A percentile compares a stretch with the other conserved stretches of the same genome.
Evolutionary conservation across 2,329 filamentous ascomycete genomes (phyloP).

Genomic region (Penicillium sp.): DNA sequence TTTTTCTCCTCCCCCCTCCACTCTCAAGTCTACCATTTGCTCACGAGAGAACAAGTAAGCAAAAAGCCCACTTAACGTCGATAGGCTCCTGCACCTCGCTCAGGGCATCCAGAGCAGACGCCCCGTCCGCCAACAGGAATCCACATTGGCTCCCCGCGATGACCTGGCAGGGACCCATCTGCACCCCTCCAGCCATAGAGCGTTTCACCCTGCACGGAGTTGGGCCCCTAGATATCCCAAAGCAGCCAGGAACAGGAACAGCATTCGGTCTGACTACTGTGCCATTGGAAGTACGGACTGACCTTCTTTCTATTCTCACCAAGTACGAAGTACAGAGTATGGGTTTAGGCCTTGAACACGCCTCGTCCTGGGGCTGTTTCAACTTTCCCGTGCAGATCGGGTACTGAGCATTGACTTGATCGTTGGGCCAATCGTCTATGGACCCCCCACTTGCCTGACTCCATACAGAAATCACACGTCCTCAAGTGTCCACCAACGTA

Average conservation of each 20-base stretch:
- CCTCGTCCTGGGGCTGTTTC: constrained; percentile 16
- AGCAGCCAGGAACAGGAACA: constrained; percentile 9
- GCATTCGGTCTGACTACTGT: neutral
- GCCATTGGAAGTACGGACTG: neutral
- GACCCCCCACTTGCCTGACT: constrained; percentile 3
- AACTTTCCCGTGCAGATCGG: constrained; percentile 23
- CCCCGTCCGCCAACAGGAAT: constrained; percentile 11
- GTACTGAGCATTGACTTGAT: constrained; percentile 5
- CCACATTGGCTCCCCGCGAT: constrained; percentile 23
- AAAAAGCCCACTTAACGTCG: constrained; percentile 2
- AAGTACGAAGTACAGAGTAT: neutral
- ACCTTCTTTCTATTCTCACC: neutral
- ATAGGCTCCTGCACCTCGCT: constrained; percentile 9
- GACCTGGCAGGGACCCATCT: constrained; percentile 23
- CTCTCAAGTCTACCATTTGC: constrained; percentile 14
- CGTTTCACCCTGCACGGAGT: constrained; percentile 8
- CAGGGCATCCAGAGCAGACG: constrained; percentile 3
- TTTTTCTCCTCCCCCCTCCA: neutral
- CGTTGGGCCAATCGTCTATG: constrained; percentile 6
- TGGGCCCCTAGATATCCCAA: constrained; percentile 15
- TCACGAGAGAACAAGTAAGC: constrained; percentile 5
- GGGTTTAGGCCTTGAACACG: neutral
- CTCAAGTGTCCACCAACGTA: constrained; percentile 5
- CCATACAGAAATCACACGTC: constrained; percentile 11
- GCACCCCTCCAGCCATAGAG: constrained; percentile 7